Base-by-base conservation (phyloP, 2,329 filamentous ascomycete genomes). In the Colletotrichum echinochloae region DNA sequence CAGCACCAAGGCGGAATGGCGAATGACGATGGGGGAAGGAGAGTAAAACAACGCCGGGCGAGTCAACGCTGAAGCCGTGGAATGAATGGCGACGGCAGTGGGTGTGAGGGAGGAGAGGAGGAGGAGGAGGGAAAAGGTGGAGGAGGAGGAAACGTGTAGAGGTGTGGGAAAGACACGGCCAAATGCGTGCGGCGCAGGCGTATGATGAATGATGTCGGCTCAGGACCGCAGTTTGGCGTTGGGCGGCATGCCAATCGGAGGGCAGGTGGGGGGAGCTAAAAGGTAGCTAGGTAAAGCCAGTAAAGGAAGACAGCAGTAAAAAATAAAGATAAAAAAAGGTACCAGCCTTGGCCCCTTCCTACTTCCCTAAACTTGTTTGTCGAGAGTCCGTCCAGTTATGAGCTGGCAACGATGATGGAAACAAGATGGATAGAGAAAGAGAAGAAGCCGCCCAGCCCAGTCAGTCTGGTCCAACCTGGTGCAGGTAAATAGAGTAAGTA, bases 81-180 rank as follows among this genome's bases (percentile, higher is more conserved):
- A 70, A 70, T 70, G 67, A 70, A 59, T 70, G 67, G 30, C 33
- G 63, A 28, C 51, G 67, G 67, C 57, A 44, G 59, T 57, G 64
- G 54, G 26, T 26, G 39, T 23, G 54, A 16, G n/a, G 20, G 62
- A 66, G 60, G 48, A 28, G 46, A n/a, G n/a, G n/a, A n/a, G 46
- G 33, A 65, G 54, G 30, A 52, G 35, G 39, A 41, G 39, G 57
- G 23, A 46, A 62, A 30, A 48, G n/a, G 56, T 57, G 63, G 48
- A 41, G 39, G 30, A 66, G 14, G 37, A 35, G 28, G 26, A 28
- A 56, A 44, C n/a, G 44, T 9, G 63, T 28, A 35, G 39, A 57
- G 20, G 44, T 44, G 59, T 52, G 48, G 60, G 49, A 64, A 60
- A 51, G 37, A 60, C 57, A 62, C 37, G 46, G 52, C 52, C 49